Base-by-base conservation (phyloP, 1,284 basidiomycete genomes). In the Rhodofomes roseus region DNA sequence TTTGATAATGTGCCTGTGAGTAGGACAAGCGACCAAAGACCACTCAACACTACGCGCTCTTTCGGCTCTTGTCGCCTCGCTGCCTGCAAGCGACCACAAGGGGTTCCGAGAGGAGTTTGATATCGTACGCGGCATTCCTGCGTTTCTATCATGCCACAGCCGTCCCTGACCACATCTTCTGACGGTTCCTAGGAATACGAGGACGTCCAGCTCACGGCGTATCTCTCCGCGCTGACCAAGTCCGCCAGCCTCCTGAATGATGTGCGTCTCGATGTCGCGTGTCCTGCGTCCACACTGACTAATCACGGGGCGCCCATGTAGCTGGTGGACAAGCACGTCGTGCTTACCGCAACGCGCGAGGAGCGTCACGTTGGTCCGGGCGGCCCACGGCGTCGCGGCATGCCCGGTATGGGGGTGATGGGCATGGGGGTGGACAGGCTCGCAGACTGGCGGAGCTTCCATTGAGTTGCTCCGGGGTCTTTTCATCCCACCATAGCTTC, bases 181-280 rank as follows among this genome's bases (percentile, higher is more conserved):
- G 11, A 34, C 56, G 39, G 55, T n/a, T 41, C 27, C 25, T 65
- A 96, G 94, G 96, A 99, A 83, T 93, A 96, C 74, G 91, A 93
- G 71, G 96, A 99, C 71, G 94, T 96, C 9, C 92, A 98, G 63
- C 79, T 99, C 25, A 97, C 94, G 1, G 87, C 89, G 9, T 94
- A 95, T 73, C 80, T 99, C 18, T 89, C 94, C 0, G 85, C 87
- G 9, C 76, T 98, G 63, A 98, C 95, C 0, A 95, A 93, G 73
- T 91, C 92, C 40, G 82, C 96, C 7, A 90, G 90, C 65, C 83
- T 89, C 4, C 76, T 97, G 58, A 96, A 96, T 71, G 93, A 97
- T 69, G 96, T 97, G 69, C 70, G 92, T 73, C 1, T 40, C 27
- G 40, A 16, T 46, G 1, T 40, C 20, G 2, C 14, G 29, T 31